A percentile compares a stretch with the other conserved stretches of the same genome.
These are phyloP conservation scores for Apiotrichum sp. DNA, from an alignment of 1,284 basidiomycete genomes.

Conservation along the genomic window DNA sequence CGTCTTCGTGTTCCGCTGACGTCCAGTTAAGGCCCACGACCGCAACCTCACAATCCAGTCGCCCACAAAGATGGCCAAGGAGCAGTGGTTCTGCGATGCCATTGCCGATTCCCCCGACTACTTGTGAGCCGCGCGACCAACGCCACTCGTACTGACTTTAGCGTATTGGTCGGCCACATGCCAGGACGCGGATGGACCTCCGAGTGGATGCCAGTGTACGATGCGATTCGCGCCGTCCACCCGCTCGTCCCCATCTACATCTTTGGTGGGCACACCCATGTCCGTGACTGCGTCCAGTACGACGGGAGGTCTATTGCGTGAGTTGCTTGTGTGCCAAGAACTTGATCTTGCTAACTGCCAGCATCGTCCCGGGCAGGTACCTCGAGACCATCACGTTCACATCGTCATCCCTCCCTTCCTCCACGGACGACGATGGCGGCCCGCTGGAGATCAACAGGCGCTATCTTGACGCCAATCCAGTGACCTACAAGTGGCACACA, in stretches of 20 bases:
- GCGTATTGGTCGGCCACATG: conserved; percentile 42
- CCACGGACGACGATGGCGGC: conserved; percentile 12
- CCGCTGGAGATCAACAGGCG: conserved; percentile 43
- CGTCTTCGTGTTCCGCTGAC: not conserved
- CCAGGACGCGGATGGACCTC: conserved; percentile 37
- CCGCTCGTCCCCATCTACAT: conserved; percentile 68
- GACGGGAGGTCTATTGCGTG: conserved; percentile 42
- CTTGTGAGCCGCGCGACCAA: conserved; percentile 49
- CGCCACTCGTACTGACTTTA: not conserved
- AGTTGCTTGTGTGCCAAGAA: conserved; percentile 46
- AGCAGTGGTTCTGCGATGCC: conserved; percentile 62
- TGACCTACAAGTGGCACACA: conserved; percentile 43
- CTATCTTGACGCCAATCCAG: conserved; percentile 50
- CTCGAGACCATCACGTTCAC: conserved; percentile 73
- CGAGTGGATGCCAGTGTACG: conserved; percentile 64
- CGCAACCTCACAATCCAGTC: conserved; percentile 65
- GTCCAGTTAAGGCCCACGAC: conserved; percentile 37
- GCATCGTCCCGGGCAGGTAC: conserved; percentile 71
- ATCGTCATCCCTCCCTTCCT: conserved; percentile 27
- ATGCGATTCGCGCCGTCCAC: conserved; percentile 66
- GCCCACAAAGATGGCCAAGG: conserved; percentile 67
- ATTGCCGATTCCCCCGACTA: conserved; percentile 74
- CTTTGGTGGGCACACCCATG: conserved; percentile 71
- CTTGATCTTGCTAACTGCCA: conserved; percentile 58
- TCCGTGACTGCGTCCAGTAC: conserved; percentile 64